phyloP scores from a whole-genome alignment of 768 basidiomycete species.

The Baorangia bicolor region DNA sequence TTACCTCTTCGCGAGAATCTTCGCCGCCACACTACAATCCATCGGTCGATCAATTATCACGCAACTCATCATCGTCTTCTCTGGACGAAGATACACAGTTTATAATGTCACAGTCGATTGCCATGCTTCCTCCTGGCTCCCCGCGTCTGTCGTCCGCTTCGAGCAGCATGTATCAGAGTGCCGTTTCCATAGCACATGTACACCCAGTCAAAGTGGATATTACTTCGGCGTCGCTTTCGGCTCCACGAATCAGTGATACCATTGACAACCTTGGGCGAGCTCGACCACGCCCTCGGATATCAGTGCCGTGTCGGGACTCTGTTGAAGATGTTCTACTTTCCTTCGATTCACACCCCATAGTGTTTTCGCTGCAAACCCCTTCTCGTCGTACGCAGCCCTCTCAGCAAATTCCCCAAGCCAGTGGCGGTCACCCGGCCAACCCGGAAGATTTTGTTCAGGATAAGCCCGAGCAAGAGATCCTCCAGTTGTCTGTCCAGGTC shows the following conservation, averaged over 20 bases:
- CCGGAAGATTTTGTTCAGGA: slow-evolving; percentile 7
- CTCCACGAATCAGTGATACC: background rate
- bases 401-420: background rate
- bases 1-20: slow-evolving; percentile 13
- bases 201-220: background rate
- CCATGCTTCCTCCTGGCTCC: slow-evolving; percentile 51
- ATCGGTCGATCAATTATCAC: slow-evolving; percentile 32
- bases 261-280: background rate
- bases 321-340: slow-evolving; percentile 54
- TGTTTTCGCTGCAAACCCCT: slow-evolving; percentile 53
- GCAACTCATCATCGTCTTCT: slow-evolving; percentile 55
- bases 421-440: slow-evolving; percentile 1
- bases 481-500: slow-evolving; percentile 42
- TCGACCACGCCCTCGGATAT: slow-evolving; percentile 7
- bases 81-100: slow-evolving; percentile 65
- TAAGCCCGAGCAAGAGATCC: slow-evolving; percentile 27
- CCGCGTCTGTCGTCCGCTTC: slow-evolving; percentile 48
- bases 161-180: slow-evolving; percentile 80
- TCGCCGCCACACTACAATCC: slow-evolving; percentile 4
- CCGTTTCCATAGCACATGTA: slow-evolving; percentile 42
- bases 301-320: slow-evolving; percentile 6
- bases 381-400: slow-evolving; percentile 21
- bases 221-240: background rate
- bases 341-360: slow-evolving; percentile 61
- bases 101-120: slow-evolving; percentile 76